Conservation (phyloP, 2,329 filamentous ascomycete genomes). For the Pseudofabraea citricarpa region DNA sequence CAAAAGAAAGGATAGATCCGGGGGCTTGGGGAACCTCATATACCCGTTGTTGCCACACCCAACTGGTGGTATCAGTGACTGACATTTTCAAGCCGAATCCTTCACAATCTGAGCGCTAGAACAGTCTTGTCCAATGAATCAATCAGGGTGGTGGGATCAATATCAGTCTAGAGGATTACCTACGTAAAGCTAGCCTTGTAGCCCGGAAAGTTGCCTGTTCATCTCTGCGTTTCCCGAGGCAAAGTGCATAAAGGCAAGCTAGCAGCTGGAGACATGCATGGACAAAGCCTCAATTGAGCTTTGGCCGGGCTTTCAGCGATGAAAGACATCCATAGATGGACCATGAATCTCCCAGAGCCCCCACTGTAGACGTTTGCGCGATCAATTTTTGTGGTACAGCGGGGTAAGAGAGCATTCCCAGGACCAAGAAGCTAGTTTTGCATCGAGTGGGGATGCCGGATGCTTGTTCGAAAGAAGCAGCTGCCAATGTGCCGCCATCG, state of each 20-base stretch:
- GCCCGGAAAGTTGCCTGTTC: not conserved
- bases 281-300: not conserved
- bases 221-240: not conserved
- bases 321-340: not conserved
- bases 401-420: not conserved
- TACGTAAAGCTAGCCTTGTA: not conserved
- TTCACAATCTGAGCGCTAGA: not conserved
- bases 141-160: not conserved
- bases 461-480: not conserved
- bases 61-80: not conserved
- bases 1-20: not conserved
- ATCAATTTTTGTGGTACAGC: not conserved
- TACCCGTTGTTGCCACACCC: not conserved
- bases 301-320: not conserved
- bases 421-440: not conserved
- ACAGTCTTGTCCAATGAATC: not conserved
- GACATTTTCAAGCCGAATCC: not conserved
- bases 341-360: not conserved
- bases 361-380: not conserved
- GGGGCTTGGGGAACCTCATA: not conserved
- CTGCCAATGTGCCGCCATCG: not conserved
- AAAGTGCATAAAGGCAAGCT: not conserved
- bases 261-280: not conserved
- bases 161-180: not conserved
- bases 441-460: not conserved